A percentile compares a stretch with the other conserved stretches of the same genome.
phyloP scores from a whole-genome alignment of 495 filamentous ascomycete species.

The Hypoxylon lenormandii region DNA sequence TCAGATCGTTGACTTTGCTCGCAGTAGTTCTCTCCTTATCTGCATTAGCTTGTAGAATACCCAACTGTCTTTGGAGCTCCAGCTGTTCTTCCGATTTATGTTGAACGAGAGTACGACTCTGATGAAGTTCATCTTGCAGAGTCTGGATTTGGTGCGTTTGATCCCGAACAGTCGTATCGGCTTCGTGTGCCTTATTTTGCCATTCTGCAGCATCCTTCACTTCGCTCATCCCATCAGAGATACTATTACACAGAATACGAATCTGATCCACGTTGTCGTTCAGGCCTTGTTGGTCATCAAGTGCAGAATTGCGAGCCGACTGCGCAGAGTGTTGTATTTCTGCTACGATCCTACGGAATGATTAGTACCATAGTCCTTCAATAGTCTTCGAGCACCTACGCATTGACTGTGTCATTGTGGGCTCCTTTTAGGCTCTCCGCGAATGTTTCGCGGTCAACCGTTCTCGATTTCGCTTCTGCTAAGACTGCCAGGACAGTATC shows the following conservation, averaged over 20 bases:
- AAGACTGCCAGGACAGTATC: constrained; percentile 28
- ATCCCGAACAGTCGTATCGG: constrained; percentile 27
- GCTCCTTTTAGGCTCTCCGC: constrained; percentile 26
- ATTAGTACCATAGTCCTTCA: not conserved
- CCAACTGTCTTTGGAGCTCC: constrained; percentile 12
- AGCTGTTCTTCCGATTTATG: constrained; percentile 33
- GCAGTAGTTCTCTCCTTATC: constrained; percentile 18
- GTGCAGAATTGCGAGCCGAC: not conserved
- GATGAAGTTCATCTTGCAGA: constrained; percentile 43
- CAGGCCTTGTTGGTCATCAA: constrained; percentile 4
- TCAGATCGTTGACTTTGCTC: constrained; percentile 14
- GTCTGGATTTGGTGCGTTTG: constrained; percentile 33
- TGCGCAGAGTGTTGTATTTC: constrained; percentile 14
- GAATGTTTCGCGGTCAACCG: constrained; percentile 15
- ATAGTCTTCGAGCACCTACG: constrained; percentile 22
- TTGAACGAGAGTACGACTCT: constrained; percentile 25
- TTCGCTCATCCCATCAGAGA: constrained; percentile 6
- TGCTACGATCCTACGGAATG: constrained; percentile 14
- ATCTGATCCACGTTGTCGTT: constrained; percentile 24
- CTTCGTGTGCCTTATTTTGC: constrained; percentile 30
- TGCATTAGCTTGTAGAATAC: not conserved
- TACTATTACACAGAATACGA: constrained; percentile 24
- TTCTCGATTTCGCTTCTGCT: constrained; percentile 21
- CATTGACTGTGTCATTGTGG: constrained; percentile 25
- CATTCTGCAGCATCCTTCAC: constrained; percentile 26